These are phyloP conservation scores for Cladorrhinum sp. DNA, from an alignment of 2,329 filamentous ascomycete genomes.

Conservation along the genomic window DNA sequence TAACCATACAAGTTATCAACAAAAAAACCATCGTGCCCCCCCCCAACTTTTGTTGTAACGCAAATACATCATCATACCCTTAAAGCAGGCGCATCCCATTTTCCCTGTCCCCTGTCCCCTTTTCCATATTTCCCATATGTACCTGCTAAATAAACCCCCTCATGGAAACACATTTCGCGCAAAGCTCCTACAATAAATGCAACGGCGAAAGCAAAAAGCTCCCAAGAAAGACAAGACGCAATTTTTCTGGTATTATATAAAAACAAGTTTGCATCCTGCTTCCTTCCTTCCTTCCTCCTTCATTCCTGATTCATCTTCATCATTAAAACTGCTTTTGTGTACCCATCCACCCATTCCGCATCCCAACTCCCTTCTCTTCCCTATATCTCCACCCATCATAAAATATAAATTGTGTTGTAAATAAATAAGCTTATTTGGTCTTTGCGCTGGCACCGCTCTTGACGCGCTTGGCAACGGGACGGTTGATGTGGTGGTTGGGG, in stretches of 20 bases:
- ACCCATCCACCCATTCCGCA: background rate
- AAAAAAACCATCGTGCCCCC: too few relatives aligned
- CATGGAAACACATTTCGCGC: background rate
- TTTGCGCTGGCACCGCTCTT: constrained; percentile 54
- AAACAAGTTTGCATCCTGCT: background rate
- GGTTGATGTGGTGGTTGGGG: constrained; percentile 82
- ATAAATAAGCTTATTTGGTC: constrained; percentile 26
- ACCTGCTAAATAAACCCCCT: background rate
- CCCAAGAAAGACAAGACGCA: too few relatives aligned
- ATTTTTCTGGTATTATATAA: background rate
- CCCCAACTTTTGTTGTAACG: background rate
- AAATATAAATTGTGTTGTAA: background rate
- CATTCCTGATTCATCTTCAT: too few relatives aligned
- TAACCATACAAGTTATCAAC: too few relatives aligned
- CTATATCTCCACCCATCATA: background rate
- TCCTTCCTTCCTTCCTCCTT: background rate
- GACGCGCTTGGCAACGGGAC: constrained; percentile 68
- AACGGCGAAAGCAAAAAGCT: too few relatives aligned
- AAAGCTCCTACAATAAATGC: too few relatives aligned
- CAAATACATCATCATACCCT: background rate
- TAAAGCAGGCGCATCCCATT: background rate
- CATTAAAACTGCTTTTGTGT: background rate
- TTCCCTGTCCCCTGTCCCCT: background rate
- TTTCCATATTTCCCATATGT: background rate
- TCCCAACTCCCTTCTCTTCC: background rate